Evolutionary conservation across 2,329 filamentous ascomycete genomes (phyloP).

Genomic region (Calonectria pteridis): DNA sequence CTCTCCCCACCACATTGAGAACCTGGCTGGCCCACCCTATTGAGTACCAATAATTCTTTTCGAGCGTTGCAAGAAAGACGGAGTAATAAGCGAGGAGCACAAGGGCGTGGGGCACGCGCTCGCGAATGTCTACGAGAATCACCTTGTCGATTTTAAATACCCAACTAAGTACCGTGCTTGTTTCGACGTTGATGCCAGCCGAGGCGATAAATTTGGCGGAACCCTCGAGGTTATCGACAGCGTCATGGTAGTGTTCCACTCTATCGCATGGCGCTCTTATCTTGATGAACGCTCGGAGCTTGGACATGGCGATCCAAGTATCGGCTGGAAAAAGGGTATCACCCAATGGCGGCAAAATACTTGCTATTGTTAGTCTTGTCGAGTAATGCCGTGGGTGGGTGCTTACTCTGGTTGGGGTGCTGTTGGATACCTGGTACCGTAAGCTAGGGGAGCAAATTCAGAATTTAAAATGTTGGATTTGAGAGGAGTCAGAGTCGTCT

Average conservation of each 20-base stretch:
- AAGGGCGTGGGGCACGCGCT: constrained; percentile 37
- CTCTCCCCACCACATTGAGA: constrained; percentile 33
- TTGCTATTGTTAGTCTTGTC: background rate
- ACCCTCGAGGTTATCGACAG: constrained; percentile 32
- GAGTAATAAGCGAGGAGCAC: constrained; percentile 42
- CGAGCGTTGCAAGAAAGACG: constrained; percentile 37
- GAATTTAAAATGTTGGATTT: constrained; percentile 29
- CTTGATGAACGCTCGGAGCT: constrained; percentile 32
- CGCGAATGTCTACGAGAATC: constrained; percentile 40
- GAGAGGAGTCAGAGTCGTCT: constrained; percentile 32
- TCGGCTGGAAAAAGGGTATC: constrained; percentile 34
- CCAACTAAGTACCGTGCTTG: constrained; percentile 37
- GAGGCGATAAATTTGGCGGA: constrained; percentile 31
- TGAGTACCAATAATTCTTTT: constrained; percentile 42
- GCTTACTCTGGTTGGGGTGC: background rate
- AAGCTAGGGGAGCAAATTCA: constrained; percentile 39
- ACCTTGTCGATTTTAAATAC: constrained; percentile 37
- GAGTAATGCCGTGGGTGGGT: no score
- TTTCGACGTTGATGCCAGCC: constrained; percentile 36
- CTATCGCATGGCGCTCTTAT: constrained; percentile 27
- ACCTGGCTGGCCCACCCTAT: constrained; percentile 40
- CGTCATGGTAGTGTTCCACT: constrained; percentile 31
- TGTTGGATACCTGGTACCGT: constrained; percentile 25
- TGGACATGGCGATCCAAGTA: constrained; percentile 32
- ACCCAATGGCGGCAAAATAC: constrained; percentile 31